Percentiles rank a stretch among this genome's conserved stretches.
Evolutionary conservation across 129 eudicot species (phyloP).

Genomic region (Kitagawia praeruptora): DNA sequence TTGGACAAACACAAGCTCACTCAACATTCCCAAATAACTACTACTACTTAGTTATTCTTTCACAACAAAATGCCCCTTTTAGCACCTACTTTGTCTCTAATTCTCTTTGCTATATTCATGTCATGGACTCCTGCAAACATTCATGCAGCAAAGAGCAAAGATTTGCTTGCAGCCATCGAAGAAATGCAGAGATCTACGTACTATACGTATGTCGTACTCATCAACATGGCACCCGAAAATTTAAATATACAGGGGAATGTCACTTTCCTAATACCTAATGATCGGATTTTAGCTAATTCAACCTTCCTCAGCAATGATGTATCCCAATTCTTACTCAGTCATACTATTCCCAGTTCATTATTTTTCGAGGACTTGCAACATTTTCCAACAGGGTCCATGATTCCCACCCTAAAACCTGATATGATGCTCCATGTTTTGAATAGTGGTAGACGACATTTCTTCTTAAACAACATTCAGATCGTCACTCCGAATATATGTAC

Average conservation of each 20-base stretch:
- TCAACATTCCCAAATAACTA: not conserved
- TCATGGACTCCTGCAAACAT: conserved; percentile 10
- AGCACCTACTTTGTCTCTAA: not conserved
- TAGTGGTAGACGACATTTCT: conserved; percentile 38
- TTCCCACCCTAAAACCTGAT: conserved; percentile 61
- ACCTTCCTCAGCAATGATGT: conserved; percentile 25
- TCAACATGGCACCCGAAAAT: conserved; percentile 59
- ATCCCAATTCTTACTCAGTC: conserved; percentile 52
- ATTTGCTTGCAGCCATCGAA: conserved; percentile 38
- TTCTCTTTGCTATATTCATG: conserved; percentile 19
- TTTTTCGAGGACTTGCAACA: conserved; percentile 51
- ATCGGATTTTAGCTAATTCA: conserved; percentile 45
- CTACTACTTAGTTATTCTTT: not conserved
- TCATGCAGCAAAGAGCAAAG: conserved; percentile 24
- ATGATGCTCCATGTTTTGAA: conserved; percentile 46
- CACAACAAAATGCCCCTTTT: conserved; percentile 16
- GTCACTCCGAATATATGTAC: conserved; percentile 65
- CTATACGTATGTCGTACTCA: conserved; percentile 66
- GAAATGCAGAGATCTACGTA: conserved; percentile 84
- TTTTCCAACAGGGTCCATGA: conserved; percentile 57
- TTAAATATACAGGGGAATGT: conserved; percentile 33
- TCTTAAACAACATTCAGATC: conserved; percentile 43
- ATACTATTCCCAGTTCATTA: conserved; percentile 64
- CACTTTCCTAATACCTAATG: conserved; percentile 84
- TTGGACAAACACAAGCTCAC: not conserved